Percentiles rank a stretch among this genome's conserved stretches.
These are phyloP conservation scores for Cylindrodendrum hubeiense DNA, from an alignment of 2,329 filamentous ascomycete genomes.

Conservation along the genomic window DNA sequence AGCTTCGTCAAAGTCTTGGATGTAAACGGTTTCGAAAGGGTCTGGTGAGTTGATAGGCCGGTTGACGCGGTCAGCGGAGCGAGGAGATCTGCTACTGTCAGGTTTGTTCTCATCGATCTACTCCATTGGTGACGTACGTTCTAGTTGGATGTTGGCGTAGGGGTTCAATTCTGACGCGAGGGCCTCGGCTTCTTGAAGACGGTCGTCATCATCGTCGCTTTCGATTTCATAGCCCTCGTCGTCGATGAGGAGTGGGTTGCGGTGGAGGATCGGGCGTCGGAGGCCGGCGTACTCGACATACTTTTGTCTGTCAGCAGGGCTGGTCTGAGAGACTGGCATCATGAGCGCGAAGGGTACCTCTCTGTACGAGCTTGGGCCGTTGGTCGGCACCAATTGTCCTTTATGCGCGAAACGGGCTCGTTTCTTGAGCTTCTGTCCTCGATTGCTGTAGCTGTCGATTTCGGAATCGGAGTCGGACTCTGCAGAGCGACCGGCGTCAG, in stretches of 20 bases:
- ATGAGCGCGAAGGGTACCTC: slow-evolving; percentile 64
- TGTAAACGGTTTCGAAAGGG: slow-evolving; percentile 79
- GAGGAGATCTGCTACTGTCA: slow-evolving; percentile 70
- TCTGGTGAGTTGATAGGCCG: slow-evolving; percentile 80
- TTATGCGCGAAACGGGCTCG: slow-evolving; percentile 78
- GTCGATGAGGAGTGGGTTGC: slow-evolving; percentile 79
- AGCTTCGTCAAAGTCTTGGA: slow-evolving; percentile 80
- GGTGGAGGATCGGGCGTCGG: slow-evolving; percentile 77
- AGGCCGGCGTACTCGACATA: slow-evolving; percentile 81
- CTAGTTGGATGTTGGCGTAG: slow-evolving; percentile 78
- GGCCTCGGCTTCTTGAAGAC: slow-evolving; percentile 69
- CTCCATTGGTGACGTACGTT: slow-evolving; percentile 65
- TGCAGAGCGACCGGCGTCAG: slow-evolving; percentile 52
- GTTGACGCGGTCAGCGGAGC: slow-evolving; percentile 81
- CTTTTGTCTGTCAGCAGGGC: slow-evolving; percentile 57
- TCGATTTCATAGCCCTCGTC: slow-evolving; percentile 84
- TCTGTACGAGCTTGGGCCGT: slow-evolving; percentile 77
- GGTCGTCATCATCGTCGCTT: slow-evolving; percentile 77
- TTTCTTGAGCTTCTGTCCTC: slow-evolving; percentile 84
- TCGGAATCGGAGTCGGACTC: slow-evolving; percentile 84
- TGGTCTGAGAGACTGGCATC: slow-evolving; percentile 14
- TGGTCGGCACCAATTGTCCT: slow-evolving; percentile 75
- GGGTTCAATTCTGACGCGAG: slow-evolving; percentile 79
- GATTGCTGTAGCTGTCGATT: slow-evolving; percentile 77
- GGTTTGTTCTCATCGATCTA: slow-evolving; percentile 30